phyloP scores from a whole-genome alignment of 805 yeast species.

The Sungouiozyma ichnusensis region DNA sequence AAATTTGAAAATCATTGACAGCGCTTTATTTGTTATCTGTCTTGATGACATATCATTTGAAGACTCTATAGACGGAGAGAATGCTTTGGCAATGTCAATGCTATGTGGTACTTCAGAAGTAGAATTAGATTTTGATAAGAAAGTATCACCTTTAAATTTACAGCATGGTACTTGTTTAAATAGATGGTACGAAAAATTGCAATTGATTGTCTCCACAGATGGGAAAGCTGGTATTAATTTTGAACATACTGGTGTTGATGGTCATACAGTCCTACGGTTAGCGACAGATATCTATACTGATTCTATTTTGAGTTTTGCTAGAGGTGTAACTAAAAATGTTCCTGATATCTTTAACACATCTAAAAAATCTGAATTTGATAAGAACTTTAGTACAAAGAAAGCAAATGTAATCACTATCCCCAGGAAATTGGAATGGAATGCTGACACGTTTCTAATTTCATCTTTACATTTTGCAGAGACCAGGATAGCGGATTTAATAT shows the following conservation, averaged over 20 bases:
- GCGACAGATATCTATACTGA: conserved; percentile 89
- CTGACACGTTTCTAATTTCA: conserved; percentile 59
- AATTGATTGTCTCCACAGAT: conserved; percentile 74
- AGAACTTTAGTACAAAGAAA: not conserved
- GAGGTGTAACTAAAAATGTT: conserved; percentile 57
- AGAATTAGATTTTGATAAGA: conserved; percentile 35
- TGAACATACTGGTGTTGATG: conserved; percentile 93
- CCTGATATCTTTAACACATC: conserved; percentile 19
- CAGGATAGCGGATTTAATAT: conserved; percentile 72
- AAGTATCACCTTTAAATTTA: conserved; percentile 40
- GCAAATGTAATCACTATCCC: conserved; percentile 57
- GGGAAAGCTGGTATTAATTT: conserved; percentile 90
- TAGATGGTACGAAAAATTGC: conserved; percentile 90
- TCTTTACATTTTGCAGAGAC: conserved; percentile 88
- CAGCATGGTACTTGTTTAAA: conserved; percentile 92
- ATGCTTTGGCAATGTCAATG: conserved; percentile 71
- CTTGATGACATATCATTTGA: conserved; percentile 57
- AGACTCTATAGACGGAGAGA: conserved; percentile 33
- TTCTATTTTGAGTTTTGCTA: conserved; percentile 78
- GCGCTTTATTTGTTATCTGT: conserved; percentile 74
- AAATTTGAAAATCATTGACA: conserved; percentile 64
- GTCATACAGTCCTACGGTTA: conserved; percentile 82
- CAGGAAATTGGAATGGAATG: conserved; percentile 79
- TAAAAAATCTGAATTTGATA: not conserved
- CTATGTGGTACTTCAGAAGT: conserved; percentile 74